These are phyloP conservation scores for Phaseolus lunatus DNA, from an alignment of 306 rosid species.

Conservation along the genomic window DNA sequence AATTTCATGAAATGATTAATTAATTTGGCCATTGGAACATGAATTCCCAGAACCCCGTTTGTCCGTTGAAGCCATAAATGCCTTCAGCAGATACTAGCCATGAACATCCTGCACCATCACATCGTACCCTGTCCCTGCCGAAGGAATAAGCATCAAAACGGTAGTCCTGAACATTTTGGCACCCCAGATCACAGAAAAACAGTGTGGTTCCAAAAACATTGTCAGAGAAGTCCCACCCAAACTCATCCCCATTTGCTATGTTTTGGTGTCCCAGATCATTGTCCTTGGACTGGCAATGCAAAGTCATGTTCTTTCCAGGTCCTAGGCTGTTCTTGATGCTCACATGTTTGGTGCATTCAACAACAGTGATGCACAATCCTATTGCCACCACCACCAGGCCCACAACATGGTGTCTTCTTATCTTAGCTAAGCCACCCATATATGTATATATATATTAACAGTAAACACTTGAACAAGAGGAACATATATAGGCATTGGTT, in stretches of 20 bases:
- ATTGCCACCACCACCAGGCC: conserved; percentile 44
- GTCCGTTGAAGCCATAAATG: conserved; percentile 47
- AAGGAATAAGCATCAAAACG: conserved; percentile 47
- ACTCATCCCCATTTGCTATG: conserved; percentile 44
- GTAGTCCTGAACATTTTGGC: conserved; percentile 44
- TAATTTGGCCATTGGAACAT: conserved; percentile 46
- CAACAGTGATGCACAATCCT: conserved; percentile 30
- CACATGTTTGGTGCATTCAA: conserved; percentile 46
- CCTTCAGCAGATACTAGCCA: conserved; percentile 56
- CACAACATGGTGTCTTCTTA: too few relatives aligned
- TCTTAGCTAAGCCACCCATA: too few relatives aligned
- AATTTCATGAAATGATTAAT: too few relatives aligned
- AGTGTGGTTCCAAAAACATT: conserved; percentile 45
- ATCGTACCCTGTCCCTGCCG: conserved; percentile 45
- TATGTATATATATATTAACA: too few relatives aligned
- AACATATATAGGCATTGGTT: too few relatives aligned
- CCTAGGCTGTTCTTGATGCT: conserved; percentile 55
- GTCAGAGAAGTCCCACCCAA: conserved; percentile 51
- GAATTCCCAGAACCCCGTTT: conserved; percentile 55
- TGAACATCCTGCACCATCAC: conserved; percentile 50
- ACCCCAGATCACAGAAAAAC: conserved; percentile 55
- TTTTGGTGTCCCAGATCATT: conserved; percentile 44
- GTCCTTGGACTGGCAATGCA: conserved; percentile 60
- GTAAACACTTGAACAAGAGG: too few relatives aligned
- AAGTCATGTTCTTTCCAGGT: conserved; percentile 51